Evolutionary conservation across 257 asterid species (phyloP).

Genomic region (Handroanthus guayacan): DNA sequence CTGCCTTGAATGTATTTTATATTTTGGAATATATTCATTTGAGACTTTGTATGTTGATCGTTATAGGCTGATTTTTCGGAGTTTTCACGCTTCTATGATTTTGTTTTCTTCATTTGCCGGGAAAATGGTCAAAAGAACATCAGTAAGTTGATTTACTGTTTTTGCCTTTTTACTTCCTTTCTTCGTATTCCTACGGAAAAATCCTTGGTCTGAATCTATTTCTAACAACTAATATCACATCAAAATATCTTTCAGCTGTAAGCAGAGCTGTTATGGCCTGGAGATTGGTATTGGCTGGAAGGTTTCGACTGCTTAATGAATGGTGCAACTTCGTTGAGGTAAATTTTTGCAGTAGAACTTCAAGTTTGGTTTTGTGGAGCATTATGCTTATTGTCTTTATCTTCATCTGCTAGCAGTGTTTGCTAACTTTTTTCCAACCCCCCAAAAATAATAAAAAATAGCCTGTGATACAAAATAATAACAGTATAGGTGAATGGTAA

Average conservation of each 20-base stretch:
- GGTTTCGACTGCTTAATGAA: constrained; percentile 85
- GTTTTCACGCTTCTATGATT: constrained; percentile 84
- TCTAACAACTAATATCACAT: constrained; percentile 20
- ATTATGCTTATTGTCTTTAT: not conserved
- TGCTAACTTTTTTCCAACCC: not conserved
- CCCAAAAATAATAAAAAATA: not conserved
- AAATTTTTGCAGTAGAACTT: constrained; percentile 30
- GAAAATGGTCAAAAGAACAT: constrained; percentile 93
- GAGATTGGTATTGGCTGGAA: constrained; percentile 87
- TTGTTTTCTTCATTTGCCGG: constrained; percentile 93
- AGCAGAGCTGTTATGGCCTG: constrained; percentile 91
- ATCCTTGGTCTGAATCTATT: not conserved
- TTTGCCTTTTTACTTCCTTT: constrained; percentile 10
- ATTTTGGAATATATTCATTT: constrained; percentile 23
- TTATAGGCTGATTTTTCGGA: constrained; percentile 79
- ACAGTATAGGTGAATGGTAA: too few species aligned
- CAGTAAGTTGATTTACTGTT: constrained; percentile 60
- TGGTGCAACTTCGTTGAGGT: constrained; percentile 98
- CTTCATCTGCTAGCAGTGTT: not conserved
- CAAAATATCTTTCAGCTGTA: constrained; percentile 68
- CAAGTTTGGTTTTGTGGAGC: constrained; percentile 1
- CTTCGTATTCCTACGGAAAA: not conserved
- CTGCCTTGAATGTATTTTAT: not conserved
- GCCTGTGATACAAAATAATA: not conserved
- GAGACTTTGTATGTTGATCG: constrained; percentile 29